Base-by-base conservation (phyloP, 371 early-diverging fungal species). In the Mortierella sp. region DNA sequence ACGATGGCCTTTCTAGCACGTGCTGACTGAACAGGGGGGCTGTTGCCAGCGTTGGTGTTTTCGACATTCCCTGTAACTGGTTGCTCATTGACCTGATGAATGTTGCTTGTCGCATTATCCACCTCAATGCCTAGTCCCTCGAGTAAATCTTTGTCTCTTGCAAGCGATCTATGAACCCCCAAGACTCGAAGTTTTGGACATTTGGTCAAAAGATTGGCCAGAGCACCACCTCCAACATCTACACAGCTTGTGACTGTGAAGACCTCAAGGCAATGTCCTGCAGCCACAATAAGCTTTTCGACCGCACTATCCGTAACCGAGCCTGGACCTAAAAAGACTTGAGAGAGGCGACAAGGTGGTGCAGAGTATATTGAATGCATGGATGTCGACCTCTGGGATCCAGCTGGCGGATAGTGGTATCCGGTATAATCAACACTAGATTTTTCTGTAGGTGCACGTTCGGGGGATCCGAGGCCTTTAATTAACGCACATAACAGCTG, bases 261-360 rank as follows among this genome's bases (percentile, higher is more conserved):
- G 22, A 79, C 74, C 48, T 79, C 74, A 9, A 79, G 67, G 16
- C 71, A 70, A 32, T 70, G 71, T 43, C 80, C 74, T 40, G 80
- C 74, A 1, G 67, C 80, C n/a, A 43, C 70, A 40, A 79, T 65
- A 16, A 79, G 58, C 41, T 74, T 79, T 47, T 74, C 80, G 5
- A 79, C 43, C 0, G 71, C 80, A 15, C 74, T 79, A 45, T 79
- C 74, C 21, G 80, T 79, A 45, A 79, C 60, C 6, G 80, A 79
- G 15, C 80, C 80, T 45, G 80, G 80, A 13, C 80, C 80, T 9
- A 79, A 40, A 64, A 79, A 79, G 28, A 81, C 81, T 21, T 81
- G 81, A n/a, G 76, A 69, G 3, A 81, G 70, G 7, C 69, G 72
- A 55, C 81, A 80, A 0, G 62, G 75, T 16, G 50, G 32, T 40